phyloP scores from a whole-genome alignment of 1,284 basidiomycete genomes.

The Cryptococcus wingfieldii region DNA sequence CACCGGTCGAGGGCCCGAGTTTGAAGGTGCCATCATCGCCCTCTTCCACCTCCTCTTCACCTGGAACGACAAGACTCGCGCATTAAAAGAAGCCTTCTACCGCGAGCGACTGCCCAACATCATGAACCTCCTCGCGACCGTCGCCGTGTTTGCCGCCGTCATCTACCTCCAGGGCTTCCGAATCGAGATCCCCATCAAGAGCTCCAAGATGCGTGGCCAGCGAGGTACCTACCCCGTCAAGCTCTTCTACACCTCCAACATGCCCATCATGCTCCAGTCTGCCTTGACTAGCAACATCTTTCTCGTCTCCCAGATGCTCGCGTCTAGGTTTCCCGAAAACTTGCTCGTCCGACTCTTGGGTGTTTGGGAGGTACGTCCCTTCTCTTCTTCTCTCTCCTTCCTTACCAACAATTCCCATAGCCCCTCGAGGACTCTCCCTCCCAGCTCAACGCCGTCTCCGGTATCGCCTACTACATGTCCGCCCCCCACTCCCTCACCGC shows the following conservation, averaged over 20 bases:
- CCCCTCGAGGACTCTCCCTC: conserved; percentile 80
- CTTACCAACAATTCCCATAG: conserved; percentile 47
- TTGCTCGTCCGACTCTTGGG: conserved; percentile 85
- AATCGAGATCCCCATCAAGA: conserved; percentile 98
- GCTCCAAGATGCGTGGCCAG: conserved; percentile 91
- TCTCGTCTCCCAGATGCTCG: conserved; percentile 95
- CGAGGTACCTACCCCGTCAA: conserved; percentile 94
- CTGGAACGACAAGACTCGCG: conserved; percentile 97
- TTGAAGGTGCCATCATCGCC: conserved; percentile 92
- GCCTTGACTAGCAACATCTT: conserved; percentile 93
- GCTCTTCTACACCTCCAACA: conserved; percentile 98
- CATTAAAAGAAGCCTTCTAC: conserved; percentile 97
- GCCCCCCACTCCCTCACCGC: conserved; percentile 86
- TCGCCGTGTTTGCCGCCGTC: conserved; percentile 85
- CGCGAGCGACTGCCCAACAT: conserved; percentile 93
- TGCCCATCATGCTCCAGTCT: conserved; percentile 99
- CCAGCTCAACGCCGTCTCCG: conserved; percentile 86
- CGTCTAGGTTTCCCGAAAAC: conserved; percentile 84
- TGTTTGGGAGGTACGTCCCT: conserved; percentile 79
- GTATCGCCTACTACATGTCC: conserved; percentile 96
- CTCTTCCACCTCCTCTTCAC: conserved; percentile 98
- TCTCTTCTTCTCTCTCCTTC: conserved; percentile 9
- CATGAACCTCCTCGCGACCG: conserved; percentile 94
- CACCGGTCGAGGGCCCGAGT: conserved; percentile 96
- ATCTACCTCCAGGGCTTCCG: conserved; percentile 99